Conservation (phyloP, 306 rosid genomes). For the Acmispon strigosus region DNA sequence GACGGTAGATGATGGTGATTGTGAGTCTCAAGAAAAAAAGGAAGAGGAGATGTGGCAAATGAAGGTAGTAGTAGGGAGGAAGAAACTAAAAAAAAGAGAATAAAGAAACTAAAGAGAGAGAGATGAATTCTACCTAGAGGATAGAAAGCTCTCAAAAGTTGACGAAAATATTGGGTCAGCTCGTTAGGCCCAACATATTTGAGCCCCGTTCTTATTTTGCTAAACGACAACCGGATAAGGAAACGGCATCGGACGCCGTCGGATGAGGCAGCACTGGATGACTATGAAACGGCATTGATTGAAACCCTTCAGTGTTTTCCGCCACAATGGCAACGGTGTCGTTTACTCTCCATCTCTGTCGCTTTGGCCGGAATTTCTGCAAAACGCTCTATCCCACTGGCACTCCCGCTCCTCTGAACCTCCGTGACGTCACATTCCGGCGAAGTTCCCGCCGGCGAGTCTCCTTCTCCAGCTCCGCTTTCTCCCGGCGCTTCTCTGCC, state of each 20-base stretch:
- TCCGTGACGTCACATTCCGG: constrained; percentile 34
- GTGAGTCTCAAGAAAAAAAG: too few species aligned
- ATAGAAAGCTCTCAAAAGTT: too few species aligned
- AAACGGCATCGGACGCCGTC: background rate
- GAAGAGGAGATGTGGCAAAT: too few species aligned
- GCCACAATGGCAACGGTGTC: constrained; percentile 46
- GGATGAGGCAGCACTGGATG: constrained; percentile 16
- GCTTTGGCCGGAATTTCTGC: constrained; percentile 43
- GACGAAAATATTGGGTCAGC: background rate
- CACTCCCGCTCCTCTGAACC: constrained; percentile 11
- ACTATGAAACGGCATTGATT: background rate
- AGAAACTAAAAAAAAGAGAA: too few species aligned
- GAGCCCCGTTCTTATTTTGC: background rate
- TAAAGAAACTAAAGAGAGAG: too few species aligned
- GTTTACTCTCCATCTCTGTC: constrained; percentile 47
- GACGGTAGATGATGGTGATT: too few species aligned
- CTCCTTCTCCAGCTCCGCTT: constrained; percentile 19
- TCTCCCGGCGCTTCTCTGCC: constrained; percentile 40
- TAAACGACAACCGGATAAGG: background rate
- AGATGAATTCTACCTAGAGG: too few species aligned
- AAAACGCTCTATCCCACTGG: constrained; percentile 17
- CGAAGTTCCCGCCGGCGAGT: constrained; percentile 24
- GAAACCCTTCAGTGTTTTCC: background rate
- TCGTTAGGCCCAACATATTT: background rate
- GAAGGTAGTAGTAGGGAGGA: too few species aligned